A percentile compares a stretch with the other conserved stretches of the same genome.
These are phyloP conservation scores for Conoideocrella luteorostrata DNA, from an alignment of 2,329 filamentous ascomycete species.

Conservation along the genomic window DNA sequence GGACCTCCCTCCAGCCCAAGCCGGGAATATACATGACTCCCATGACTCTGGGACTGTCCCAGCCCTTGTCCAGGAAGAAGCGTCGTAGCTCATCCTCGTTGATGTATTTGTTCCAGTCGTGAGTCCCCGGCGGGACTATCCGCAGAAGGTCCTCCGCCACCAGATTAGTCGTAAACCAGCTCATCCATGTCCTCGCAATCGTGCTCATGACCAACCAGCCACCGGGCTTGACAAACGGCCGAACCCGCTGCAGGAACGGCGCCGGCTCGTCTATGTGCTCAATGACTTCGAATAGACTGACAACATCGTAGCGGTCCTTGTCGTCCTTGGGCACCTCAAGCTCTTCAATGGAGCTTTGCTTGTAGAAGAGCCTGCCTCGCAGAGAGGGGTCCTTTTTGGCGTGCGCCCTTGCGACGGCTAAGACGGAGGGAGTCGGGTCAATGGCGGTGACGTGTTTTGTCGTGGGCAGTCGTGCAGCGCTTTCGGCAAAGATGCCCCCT, in stretches of 20 bases:
- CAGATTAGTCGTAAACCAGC: constrained; percentile 88
- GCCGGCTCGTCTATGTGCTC: constrained; percentile 80
- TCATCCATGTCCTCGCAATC: constrained; percentile 81
- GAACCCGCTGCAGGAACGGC: constrained; percentile 64
- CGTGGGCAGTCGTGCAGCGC: constrained; percentile 60
- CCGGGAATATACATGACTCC: constrained; percentile 89
- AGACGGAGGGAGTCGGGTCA: constrained; percentile 68
- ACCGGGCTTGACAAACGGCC: constrained; percentile 75
- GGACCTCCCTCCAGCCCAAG: constrained; percentile 79
- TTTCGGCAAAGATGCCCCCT: constrained; percentile 93
- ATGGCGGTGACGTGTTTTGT: constrained; percentile 66
- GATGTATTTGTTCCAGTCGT: constrained; percentile 95
- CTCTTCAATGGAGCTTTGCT: constrained; percentile 70
- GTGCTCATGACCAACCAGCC: constrained; percentile 92
- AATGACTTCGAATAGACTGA: constrained; percentile 88
- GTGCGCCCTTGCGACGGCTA: constrained; percentile 70
- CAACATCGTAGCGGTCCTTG: constrained; percentile 61
- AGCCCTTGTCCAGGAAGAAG: constrained; percentile 48
- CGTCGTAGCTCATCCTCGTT: constrained; percentile 70
- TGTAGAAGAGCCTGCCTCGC: constrained; percentile 58
- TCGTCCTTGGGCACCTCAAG: constrained; percentile 38
- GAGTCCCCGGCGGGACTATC: constrained; percentile 86
- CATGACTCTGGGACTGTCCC: constrained; percentile 57
- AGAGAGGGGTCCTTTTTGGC: constrained; percentile 68
- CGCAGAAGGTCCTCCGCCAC: constrained; percentile 81